Percentiles rank a stretch among this genome's conserved stretches.
phyloP scores from a whole-genome alignment of 371 early-diverging fungal species.

The Blakeslea trispora region DNA sequence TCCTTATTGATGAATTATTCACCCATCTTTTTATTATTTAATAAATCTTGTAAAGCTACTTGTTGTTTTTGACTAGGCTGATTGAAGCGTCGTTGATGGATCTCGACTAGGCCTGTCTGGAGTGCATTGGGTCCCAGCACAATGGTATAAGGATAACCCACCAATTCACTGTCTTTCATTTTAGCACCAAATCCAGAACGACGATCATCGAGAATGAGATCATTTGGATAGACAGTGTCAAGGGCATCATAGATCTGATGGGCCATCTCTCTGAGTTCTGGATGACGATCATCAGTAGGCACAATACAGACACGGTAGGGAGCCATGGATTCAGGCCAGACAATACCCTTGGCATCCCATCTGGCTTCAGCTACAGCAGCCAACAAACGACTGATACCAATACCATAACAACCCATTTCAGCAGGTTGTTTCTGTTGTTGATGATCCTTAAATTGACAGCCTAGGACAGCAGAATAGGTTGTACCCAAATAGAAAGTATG shows the following conservation, averaged over 20 bases:
- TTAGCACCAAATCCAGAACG: conserved; percentile 64
- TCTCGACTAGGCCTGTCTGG: conserved; percentile 50
- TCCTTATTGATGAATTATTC: conserved; percentile 31
- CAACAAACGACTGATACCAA: conserved; percentile 81
- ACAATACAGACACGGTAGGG: conserved; percentile 73
- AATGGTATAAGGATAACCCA: conserved; percentile 73
- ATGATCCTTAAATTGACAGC: conserved; percentile 55
- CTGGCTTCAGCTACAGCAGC: conserved; percentile 78
- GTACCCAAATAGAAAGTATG: conserved; percentile 93
- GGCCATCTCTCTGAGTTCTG: conserved; percentile 37
- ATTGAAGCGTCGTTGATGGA: conserved; percentile 57
- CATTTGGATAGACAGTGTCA: conserved; percentile 11
- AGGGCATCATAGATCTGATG: conserved; percentile 51
- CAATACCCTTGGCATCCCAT: conserved; percentile 67
- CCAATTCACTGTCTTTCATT: conserved; percentile 73
- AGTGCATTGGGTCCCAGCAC: conserved; percentile 66
- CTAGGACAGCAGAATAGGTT: conserved; percentile 74
- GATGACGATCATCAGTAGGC: conserved; percentile 53
- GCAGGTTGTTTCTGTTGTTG: conserved; percentile 46
- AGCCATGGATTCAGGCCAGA: conserved; percentile 77
- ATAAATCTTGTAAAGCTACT: conserved; percentile 2
- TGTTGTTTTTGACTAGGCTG: conserved; percentile 27
- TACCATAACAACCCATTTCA: conserved; percentile 93
- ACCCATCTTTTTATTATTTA: background rate
- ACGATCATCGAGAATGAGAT: conserved; percentile 66